A percentile compares a stretch with the other conserved stretches of the same genome.
Conservation (phyloP, 345 rosid species). For the Brassica nigra region DNA sequence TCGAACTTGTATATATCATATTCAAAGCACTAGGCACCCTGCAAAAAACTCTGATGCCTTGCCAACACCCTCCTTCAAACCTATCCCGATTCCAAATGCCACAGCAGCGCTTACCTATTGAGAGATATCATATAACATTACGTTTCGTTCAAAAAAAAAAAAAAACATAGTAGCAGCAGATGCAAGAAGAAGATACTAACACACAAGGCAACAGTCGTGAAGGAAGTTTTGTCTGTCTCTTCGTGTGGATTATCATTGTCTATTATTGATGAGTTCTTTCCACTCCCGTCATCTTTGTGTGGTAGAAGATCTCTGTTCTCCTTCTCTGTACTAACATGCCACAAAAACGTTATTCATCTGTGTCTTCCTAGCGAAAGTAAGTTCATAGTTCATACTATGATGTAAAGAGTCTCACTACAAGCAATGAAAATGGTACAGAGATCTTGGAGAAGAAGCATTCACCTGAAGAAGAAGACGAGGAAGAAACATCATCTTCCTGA, state of each 20-base stretch:
- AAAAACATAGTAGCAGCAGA: background rate
- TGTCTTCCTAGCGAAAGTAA: background rate
- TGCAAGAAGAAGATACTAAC: constrained; percentile 50
- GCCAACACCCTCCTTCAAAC: constrained; percentile 73
- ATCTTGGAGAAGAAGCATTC: constrained; percentile 24
- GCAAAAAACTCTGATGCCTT: constrained; percentile 93
- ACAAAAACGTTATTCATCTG: background rate
- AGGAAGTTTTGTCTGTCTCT: constrained; percentile 52
- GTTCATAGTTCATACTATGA: constrained; percentile 12
- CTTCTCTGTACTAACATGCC: constrained; percentile 52
- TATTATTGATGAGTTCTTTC: too few relatives aligned
- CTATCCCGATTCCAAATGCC: constrained; percentile 80
- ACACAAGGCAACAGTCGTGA: constrained; percentile 78
- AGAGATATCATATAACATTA: background rate
- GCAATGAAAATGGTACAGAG: too few relatives aligned
- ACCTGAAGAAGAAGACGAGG: constrained; percentile 58
- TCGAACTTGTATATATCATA: background rate
- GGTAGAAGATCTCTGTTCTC: constrained; percentile 41
- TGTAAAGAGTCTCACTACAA: background rate
- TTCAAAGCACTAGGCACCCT: constrained; percentile 51
- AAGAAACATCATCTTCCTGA: constrained; percentile 59
- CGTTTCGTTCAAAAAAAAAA: constrained; percentile 20
- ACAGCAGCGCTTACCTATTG: constrained; percentile 71
- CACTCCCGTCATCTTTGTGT: constrained; percentile 10
- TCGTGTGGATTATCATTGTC: constrained; percentile 33